A percentile compares a stretch with the other conserved stretches of the same genome.
Conservation (phyloP, 2,329 filamentous ascomycete species). For the Ophiosphaerella narmari region DNA sequence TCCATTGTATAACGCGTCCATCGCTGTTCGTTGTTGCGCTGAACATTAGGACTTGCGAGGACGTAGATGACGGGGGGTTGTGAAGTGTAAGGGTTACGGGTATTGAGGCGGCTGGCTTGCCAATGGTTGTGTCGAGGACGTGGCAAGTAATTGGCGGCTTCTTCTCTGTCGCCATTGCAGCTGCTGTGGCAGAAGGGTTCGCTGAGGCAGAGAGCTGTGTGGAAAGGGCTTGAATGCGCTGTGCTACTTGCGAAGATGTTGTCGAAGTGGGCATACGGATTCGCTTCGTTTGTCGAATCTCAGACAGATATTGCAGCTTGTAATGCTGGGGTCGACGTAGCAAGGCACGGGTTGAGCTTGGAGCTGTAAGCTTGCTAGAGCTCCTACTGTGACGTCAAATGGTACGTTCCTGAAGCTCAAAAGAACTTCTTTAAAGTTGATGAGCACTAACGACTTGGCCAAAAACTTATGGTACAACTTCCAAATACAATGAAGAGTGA, state of each 20-base stretch:
- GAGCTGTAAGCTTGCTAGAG: neutral
- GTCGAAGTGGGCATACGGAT: slow-evolving; percentile 21
- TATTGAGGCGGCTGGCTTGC: slow-evolving; percentile 69
- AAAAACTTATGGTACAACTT: too few species aligned
- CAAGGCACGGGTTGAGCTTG: neutral
- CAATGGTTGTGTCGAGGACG: slow-evolving; percentile 79
- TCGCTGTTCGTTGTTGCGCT: slow-evolving; percentile 74
- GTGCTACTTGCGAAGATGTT: slow-evolving; percentile 3
- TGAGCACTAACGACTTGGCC: too few species aligned
- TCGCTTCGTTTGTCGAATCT: neutral
- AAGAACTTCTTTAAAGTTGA: neutral
- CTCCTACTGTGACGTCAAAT: neutral
- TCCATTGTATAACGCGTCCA: slow-evolving; percentile 74
- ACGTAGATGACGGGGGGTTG: slow-evolving; percentile 37
- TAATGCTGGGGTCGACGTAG: neutral
- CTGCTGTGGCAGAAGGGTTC: slow-evolving; percentile 7
- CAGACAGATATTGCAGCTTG: neutral
- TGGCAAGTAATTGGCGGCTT: slow-evolving; percentile 77
- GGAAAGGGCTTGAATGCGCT: slow-evolving; percentile 28
- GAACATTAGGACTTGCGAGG: slow-evolving; percentile 56
- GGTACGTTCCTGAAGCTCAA: neutral
- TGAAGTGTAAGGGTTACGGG: slow-evolving; percentile 65
- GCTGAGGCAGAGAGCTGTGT: slow-evolving; percentile 17
- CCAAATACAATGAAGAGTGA: neutral
- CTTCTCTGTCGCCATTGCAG: slow-evolving; percentile 23